Evolutionary conservation across 2,329 filamentous ascomycete species (phyloP).

Genomic region (Lecanosticta acicola): DNA sequence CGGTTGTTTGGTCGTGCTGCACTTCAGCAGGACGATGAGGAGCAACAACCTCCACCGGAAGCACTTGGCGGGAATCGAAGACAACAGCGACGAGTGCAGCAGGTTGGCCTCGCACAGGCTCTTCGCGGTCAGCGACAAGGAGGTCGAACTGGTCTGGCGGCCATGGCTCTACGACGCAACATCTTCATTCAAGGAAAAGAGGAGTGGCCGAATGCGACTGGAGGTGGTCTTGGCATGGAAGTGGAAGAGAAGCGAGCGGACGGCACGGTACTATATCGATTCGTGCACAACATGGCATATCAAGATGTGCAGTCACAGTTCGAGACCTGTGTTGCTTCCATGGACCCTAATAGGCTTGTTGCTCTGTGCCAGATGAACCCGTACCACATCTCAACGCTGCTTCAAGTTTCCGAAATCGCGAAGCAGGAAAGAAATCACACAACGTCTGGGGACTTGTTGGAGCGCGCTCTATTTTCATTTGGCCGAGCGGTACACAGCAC

Average conservation of each 20-base stretch:
- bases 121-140: conserved; percentile 48
- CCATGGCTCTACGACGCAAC: conserved; percentile 69
- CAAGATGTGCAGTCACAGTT: conserved; percentile 70
- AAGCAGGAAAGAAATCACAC: conserved; percentile 87
- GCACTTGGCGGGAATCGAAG: conserved; percentile 28
- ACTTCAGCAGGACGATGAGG: conserved; percentile 51
- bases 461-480: conserved; percentile 87
- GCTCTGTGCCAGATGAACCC: conserved; percentile 67
- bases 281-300: conserved; percentile 69
- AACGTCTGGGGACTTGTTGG: conserved; percentile 77
- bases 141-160: conserved; percentile 58
- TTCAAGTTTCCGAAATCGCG: conserved; percentile 87
- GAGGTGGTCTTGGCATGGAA: conserved; percentile 80
- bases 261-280: conserved; percentile 67
- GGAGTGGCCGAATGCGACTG: conserved; percentile 73
- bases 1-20: conserved; percentile 63
- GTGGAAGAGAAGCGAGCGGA: conserved; percentile 51
- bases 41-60: conserved; percentile 36
- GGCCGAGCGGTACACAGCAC: conserved; percentile 81
- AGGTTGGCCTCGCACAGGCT: conserved; percentile 55
- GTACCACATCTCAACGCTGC: conserved; percentile 88
- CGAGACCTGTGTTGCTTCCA: conserved; percentile 68
- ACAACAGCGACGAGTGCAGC: conserved; percentile 37
- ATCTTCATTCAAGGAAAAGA: conserved; percentile 82
- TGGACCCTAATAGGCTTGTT: conserved; percentile 80